Base-by-base conservation (phyloP, 179 eudicot genomes). In the Pouteria campechiana region DNA sequence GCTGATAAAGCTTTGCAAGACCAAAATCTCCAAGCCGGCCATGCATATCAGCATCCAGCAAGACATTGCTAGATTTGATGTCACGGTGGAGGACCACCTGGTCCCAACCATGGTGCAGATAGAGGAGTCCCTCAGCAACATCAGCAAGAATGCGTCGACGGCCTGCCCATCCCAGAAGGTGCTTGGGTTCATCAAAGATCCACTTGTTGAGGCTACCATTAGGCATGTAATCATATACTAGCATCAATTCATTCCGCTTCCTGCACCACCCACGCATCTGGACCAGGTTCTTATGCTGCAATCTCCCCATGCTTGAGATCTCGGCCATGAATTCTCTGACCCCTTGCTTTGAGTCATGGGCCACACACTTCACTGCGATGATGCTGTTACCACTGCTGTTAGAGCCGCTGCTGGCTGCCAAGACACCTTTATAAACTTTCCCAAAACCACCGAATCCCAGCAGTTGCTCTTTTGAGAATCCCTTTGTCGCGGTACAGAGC, bases 241-340 rank as follows among this genome's bases (percentile, higher is more conserved):
- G 60, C 72, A 73, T 21, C 46, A 73, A 39, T 38, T 68, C 75
- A 20, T 61, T 73, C 9, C 69, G 64, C 39, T 69, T 73, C 36
- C 75, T 46, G 52, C 79, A 73, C 79, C 79, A 73, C 3, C 79
- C 79, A 17, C 72, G 48, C 75, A 73, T 57, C 25, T 54, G 75
- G 2, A 73, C 79, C 28, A 73, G 48, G 37, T 73, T 73, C 69
- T 69, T 73, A 48, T 73, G 79, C 31, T 68, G 79, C 12, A 73
- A 55, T 41, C 75, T 49, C 0, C 79, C 79, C 45, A 68, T 73
- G 22, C 75, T 68, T 19, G 69, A 61, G 6, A 73, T 73, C 66
- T 73, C 79, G 8, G 79, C 79, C 79, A 73, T 73, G 34, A 73
- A 73, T 19, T 73, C 79, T 33, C 53, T 68, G 5, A 68, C n/a